These are phyloP conservation scores for Diplodia mutila DNA, from an alignment of 2,329 filamentous ascomycete species.

Conservation along the genomic window DNA sequence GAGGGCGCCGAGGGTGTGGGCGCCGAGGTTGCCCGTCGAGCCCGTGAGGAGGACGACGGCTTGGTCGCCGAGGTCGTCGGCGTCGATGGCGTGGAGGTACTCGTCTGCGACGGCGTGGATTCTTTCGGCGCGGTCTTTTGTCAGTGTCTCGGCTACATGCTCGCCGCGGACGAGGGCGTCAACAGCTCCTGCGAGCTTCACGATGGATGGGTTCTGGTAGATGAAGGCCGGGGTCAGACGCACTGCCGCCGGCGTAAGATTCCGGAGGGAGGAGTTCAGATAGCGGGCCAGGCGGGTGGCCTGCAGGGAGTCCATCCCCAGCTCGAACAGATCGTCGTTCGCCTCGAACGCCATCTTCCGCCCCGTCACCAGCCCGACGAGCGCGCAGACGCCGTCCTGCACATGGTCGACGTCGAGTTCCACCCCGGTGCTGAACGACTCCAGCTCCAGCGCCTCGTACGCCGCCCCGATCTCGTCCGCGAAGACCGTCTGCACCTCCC, in stretches of 20 bases:
- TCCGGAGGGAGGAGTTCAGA: background rate
- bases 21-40: conserved; percentile 3
- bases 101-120: too few species aligned
- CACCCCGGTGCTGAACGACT: background rate
- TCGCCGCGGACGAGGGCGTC: background rate
- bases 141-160: too few species aligned
- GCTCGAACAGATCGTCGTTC: conserved; percentile 35
- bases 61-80: background rate
- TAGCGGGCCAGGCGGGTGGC: conserved; percentile 31
- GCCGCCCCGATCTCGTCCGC: conserved; percentile 33
- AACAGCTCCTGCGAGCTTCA: background rate
- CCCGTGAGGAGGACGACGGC: conserved; percentile 4
- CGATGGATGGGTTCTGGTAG: background rate
- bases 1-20: background rate
- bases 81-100: too few species aligned
- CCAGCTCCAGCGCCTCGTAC: conserved; percentile 26
- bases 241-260: background rate
- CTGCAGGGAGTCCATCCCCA: conserved; percentile 48
- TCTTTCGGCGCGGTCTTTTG: too few species aligned
- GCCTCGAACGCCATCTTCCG: background rate
- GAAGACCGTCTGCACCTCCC: conserved; percentile 32
- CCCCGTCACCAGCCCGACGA: conserved; percentile 17
- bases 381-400: conserved; percentile 27
- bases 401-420: background rate
- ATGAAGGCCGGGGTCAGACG: background rate